Percentiles rank a stretch among this genome's conserved stretches.
These are phyloP conservation scores for Curvularia spicifera DNA, from an alignment of 2,329 filamentous ascomycete species.

Conservation along the genomic window DNA sequence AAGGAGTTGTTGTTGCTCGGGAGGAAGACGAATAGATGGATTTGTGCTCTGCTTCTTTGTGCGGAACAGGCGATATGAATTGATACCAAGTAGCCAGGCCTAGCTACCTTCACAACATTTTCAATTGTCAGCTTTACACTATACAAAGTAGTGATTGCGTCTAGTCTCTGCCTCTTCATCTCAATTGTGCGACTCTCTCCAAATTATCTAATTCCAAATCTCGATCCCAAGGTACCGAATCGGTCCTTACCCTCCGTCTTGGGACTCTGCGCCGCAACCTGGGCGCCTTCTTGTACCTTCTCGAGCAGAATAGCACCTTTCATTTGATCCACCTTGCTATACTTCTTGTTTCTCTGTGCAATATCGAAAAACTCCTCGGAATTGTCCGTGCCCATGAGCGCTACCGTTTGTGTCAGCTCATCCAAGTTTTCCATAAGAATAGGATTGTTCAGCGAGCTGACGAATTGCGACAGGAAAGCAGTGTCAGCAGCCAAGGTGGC, in stretches of 20 bases:
- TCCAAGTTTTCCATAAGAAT: constrained; percentile 89
- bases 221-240: constrained; percentile 45
- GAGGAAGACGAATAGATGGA: constrained; percentile 15
- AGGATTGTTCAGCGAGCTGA: constrained; percentile 83
- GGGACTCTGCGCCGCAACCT: constrained; percentile 44
- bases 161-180: background rate
- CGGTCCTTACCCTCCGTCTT: constrained; percentile 38
- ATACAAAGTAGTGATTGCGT: background rate
- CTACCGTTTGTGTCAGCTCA: constrained; percentile 90
- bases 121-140: background rate
- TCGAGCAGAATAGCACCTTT: constrained; percentile 90
- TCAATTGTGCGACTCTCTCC: background rate
- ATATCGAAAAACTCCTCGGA: constrained; percentile 98
- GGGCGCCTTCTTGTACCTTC: constrained; percentile 62
- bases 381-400: constrained; percentile 83
- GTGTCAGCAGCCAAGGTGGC: constrained; percentile 82
- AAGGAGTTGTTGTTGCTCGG: constrained; percentile 32
- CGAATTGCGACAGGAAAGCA: constrained; percentile 82
- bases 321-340: constrained; percentile 87
- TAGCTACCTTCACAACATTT: background rate
- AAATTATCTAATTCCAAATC: constrained; percentile 39
- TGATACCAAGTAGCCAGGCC: background rate
- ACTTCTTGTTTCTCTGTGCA: constrained; percentile 87
- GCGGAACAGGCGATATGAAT: background rate
- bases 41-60: background rate